Percentiles rank a stretch among this genome's conserved stretches.
phyloP scores from a whole-genome alignment of 2,329 filamentous ascomycete genomes.

The Monilinia aucupariae region DNA sequence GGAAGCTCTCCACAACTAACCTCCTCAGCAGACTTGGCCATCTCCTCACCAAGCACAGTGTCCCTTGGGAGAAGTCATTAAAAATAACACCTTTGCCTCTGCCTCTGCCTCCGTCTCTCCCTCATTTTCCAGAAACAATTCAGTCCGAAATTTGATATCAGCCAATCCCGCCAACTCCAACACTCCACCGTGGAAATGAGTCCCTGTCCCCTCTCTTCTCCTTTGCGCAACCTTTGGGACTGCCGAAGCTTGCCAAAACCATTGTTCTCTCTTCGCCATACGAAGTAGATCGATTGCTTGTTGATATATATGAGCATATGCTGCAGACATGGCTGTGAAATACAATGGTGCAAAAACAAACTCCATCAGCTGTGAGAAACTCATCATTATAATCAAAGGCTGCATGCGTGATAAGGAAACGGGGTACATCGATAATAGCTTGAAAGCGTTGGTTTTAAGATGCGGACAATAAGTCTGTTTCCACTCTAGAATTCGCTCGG shows the following conservation, averaged over 20 bases:
- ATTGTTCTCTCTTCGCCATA: slow-evolving; percentile 19
- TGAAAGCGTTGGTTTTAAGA: slow-evolving; percentile 4
- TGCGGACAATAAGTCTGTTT: background rate
- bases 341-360: slow-evolving; percentile 21
- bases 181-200: background rate
- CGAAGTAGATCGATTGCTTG: slow-evolving; percentile 21
- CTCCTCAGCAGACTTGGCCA: background rate
- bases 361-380: slow-evolving; percentile 20
- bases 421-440: slow-evolving; percentile 16
- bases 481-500: background rate
- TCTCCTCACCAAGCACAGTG: background rate
- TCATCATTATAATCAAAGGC: background rate
- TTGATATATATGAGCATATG: slow-evolving; percentile 12
- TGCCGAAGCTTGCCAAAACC: slow-evolving; percentile 22
- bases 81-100: no score
- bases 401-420: slow-evolving; percentile 11
- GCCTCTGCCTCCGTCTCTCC: no score
- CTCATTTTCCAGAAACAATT: background rate
- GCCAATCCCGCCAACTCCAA: background rate
- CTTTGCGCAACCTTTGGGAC: slow-evolving; percentile 7
- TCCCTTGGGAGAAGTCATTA: background rate
- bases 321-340: slow-evolving; percentile 21
- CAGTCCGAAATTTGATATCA: background rate
- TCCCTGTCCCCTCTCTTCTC: background rate
- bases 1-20: background rate